These are phyloP conservation scores for Chamaecrista fasciculata DNA, from an alignment of 306 rosid species.

Conservation along the genomic window DNA sequence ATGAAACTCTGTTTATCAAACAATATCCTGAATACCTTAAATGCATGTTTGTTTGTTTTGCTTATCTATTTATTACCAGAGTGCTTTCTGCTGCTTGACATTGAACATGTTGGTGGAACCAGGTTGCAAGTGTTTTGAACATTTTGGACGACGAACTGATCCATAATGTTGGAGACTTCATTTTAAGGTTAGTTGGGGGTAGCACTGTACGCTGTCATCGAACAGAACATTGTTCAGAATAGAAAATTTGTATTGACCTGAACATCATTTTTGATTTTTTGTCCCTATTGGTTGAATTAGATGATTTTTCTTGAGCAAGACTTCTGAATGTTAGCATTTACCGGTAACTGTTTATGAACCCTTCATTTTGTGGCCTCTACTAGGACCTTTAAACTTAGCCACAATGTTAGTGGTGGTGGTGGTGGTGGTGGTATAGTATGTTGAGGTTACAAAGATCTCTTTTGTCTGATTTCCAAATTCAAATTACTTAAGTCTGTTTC, in stretches of 20 bases:
- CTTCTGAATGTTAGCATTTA: background rate
- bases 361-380: background rate
- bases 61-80: background rate
- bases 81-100: conserved; percentile 18
- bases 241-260: background rate
- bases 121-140: conserved; percentile 92
- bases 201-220: conserved; percentile 13
- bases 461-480: background rate
- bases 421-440: background rate
- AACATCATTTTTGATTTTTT: background rate
- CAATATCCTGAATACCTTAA: background rate
- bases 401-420: background rate
- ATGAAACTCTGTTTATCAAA: background rate
- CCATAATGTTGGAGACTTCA: conserved; percentile 74
- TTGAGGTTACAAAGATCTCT: background rate
- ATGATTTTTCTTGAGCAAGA: conserved; percentile 11
- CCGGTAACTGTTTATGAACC: background rate
- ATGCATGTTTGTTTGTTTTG: background rate
- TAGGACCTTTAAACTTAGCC: background rate
- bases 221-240: conserved; percentile 18
- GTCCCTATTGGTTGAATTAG: background rate
- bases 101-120: conserved; percentile 30
- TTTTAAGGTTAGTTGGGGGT: conserved; percentile 63
- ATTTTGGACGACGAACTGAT: conserved; percentile 76
- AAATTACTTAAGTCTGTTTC: conserved; percentile 5